Conservation (phyloP, 164 flowering plant genomes). For the Hamamelis virginiana region DNA sequence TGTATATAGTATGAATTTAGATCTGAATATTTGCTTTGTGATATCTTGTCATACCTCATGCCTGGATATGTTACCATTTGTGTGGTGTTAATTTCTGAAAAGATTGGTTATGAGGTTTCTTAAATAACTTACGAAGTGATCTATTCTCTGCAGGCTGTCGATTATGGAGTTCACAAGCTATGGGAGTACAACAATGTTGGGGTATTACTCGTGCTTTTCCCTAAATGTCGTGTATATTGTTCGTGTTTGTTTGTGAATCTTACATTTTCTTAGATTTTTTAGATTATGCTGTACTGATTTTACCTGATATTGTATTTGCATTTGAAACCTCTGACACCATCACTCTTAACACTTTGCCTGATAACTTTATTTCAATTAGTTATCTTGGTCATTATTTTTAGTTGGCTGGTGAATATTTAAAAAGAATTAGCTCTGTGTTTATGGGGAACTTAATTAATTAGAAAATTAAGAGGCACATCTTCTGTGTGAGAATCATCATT, state of each 20-base stretch:
- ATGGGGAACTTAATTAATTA: no score
- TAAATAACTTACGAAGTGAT: neutral
- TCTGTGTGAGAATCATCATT: no score
- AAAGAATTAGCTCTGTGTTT: no score
- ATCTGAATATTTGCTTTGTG: neutral
- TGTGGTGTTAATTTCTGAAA: neutral
- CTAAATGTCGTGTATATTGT: neutral
- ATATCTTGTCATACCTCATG: neutral
- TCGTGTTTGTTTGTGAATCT: neutral
- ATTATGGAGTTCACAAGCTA: constrained; percentile 67
- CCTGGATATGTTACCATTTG: neutral
- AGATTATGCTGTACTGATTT: neutral
- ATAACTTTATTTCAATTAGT: no score
- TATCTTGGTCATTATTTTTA: no score
- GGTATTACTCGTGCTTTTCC: constrained; percentile 35
- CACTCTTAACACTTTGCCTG: no score
- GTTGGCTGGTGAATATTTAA: no score
- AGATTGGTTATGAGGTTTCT: neutral
- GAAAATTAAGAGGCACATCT: no score
- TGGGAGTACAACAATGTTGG: constrained; percentile 81
- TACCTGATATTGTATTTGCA: neutral
- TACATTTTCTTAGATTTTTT: neutral
- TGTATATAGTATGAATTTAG: no score
- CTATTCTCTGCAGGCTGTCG: constrained; percentile 56
- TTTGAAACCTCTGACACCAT: no score